Percentiles rank a stretch among this genome's conserved stretches.
phyloP scores from a whole-genome alignment of 306 rosid species.

The Begonia peltatifolia region DNA sequence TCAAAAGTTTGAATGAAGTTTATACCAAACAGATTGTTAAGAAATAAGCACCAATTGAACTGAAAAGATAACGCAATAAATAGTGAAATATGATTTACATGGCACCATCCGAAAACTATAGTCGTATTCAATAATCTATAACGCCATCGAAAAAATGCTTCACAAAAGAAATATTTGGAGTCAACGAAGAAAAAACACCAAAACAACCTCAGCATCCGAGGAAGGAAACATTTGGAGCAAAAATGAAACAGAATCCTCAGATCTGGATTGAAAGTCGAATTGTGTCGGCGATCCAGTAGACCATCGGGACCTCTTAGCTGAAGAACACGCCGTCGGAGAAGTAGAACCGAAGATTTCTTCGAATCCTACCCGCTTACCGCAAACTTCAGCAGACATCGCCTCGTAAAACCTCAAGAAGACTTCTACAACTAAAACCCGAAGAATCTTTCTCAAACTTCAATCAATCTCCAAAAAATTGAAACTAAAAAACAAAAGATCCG shows the following conservation, averaged over 20 bases:
- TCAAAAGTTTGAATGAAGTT: too few relatives aligned
- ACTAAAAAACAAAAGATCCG: background rate
- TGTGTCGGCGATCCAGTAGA: conserved; percentile 16
- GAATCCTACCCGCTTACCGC: conserved; percentile 27
- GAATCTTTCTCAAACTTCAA: background rate
- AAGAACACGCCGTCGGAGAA: conserved; percentile 22
- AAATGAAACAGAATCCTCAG: conserved; percentile 12
- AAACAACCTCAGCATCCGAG: conserved; percentile 19
- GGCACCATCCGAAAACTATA: too few relatives aligned
- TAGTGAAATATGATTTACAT: too few relatives aligned
- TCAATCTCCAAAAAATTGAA: background rate
- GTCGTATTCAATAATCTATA: too few relatives aligned
- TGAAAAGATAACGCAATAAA: too few relatives aligned
- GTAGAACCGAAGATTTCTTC: conserved; percentile 31
- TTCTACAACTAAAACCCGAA: background rate
- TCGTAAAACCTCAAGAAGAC: background rate
- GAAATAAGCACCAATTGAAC: too few relatives aligned
- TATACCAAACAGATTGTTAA: too few relatives aligned
- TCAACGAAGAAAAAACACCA: background rate
- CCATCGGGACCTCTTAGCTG: conserved; percentile 20
- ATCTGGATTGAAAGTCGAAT: conserved; percentile 9
- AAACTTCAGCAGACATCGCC: conserved; percentile 25
- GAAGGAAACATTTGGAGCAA: conserved; percentile 24
- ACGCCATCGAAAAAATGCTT: too few relatives aligned
- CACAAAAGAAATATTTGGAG: background rate